Evolutionary conservation across 169 alveolate genomes (phyloP).

Genomic region (Babesia ovis): DNA sequence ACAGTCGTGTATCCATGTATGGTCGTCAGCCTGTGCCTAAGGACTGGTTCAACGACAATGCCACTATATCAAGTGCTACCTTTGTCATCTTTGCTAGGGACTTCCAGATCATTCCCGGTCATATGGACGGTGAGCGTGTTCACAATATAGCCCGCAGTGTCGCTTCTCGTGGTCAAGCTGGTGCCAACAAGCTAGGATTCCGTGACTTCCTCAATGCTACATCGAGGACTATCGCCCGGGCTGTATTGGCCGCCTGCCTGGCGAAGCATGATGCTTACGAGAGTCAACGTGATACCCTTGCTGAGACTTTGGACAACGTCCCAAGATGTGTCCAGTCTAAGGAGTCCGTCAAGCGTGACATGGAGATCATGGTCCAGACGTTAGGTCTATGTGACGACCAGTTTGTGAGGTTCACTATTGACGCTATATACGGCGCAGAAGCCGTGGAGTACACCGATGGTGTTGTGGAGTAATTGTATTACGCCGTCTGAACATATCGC

Average conservation of each 20-base stretch:
- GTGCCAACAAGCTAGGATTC: slow-evolving; percentile 33
- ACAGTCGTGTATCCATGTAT: slow-evolving; percentile 57
- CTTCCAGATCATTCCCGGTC: slow-evolving; percentile 75
- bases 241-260: slow-evolving; percentile 34
- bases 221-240: slow-evolving; percentile 37
- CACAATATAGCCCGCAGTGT: slow-evolving; percentile 40
- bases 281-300: slow-evolving; percentile 4
- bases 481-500: too few species aligned
- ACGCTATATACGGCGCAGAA: slow-evolving; percentile 65
- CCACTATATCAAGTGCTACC: slow-evolving; percentile 62
- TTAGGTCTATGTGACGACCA: slow-evolving; percentile 46
- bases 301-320: not conserved
- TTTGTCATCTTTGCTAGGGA: slow-evolving; percentile 74
- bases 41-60: slow-evolving; percentile 27
- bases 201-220: slow-evolving; percentile 61
- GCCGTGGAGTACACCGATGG: slow-evolving; percentile 37
- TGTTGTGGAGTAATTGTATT: not conserved
- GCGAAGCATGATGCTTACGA: slow-evolving; percentile 49
- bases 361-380: slow-evolving; percentile 29
- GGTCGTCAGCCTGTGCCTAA: slow-evolving; percentile 30
- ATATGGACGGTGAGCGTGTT: slow-evolving; percentile 61
- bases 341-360: slow-evolving; percentile 55
- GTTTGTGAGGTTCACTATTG: slow-evolving; percentile 38
- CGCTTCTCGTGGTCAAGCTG: slow-evolving; percentile 10
- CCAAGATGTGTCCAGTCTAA: slow-evolving; percentile 55